These are phyloP conservation scores for Leccinum pellstonianum DNA, from an alignment of 768 basidiomycete species.

Conservation along the genomic window DNA sequence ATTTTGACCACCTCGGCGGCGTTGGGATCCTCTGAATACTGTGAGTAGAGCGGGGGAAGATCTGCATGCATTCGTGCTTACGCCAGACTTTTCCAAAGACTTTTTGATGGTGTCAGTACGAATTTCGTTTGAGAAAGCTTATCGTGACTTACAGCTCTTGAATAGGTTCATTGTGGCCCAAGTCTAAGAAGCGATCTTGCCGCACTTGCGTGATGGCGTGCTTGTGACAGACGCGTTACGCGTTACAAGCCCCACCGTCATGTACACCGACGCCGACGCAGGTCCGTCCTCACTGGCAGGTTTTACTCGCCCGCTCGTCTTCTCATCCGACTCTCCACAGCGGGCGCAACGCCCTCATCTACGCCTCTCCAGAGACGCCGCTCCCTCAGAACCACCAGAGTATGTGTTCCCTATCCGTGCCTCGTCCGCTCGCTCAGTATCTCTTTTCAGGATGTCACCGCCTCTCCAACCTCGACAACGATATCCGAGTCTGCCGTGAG, in stretches of 20 bases:
- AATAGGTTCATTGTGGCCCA: conserved; percentile 74
- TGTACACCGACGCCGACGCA: conserved; percentile 7
- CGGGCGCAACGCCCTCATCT: neutral
- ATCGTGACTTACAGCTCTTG: conserved; percentile 61
- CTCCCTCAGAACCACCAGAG: conserved; percentile 13
- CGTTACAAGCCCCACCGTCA: conserved; percentile 21
- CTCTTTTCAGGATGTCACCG: conserved; percentile 14
- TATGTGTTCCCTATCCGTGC: conserved; percentile 2
- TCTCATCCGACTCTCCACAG: conserved; percentile 6
- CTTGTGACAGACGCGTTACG: conserved; percentile 30
- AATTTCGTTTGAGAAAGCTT: conserved; percentile 5
- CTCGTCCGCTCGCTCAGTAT: neutral
- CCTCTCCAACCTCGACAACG: conserved; percentile 32
- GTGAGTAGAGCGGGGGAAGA: conserved; percentile 24
- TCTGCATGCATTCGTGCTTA: conserved; percentile 44
- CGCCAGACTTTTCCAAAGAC: conserved; percentile 95
- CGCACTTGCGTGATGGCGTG: conserved; percentile 11
- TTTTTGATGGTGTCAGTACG: conserved; percentile 35
- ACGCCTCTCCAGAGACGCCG: conserved; percentile 19
- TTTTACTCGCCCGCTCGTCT: neutral
- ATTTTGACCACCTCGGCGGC: conserved; percentile 95
- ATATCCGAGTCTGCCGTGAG: conserved; percentile 30
- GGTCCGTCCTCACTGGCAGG: conserved; percentile 7
- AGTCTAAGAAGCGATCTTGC: conserved; percentile 15
- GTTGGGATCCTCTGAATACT: conserved; percentile 78